Evolutionary conservation across 345 rosid genomes (phyloP), one percentile per base, ranked within the genome.

Genomic region (Barbarea vulgaris): DNA sequence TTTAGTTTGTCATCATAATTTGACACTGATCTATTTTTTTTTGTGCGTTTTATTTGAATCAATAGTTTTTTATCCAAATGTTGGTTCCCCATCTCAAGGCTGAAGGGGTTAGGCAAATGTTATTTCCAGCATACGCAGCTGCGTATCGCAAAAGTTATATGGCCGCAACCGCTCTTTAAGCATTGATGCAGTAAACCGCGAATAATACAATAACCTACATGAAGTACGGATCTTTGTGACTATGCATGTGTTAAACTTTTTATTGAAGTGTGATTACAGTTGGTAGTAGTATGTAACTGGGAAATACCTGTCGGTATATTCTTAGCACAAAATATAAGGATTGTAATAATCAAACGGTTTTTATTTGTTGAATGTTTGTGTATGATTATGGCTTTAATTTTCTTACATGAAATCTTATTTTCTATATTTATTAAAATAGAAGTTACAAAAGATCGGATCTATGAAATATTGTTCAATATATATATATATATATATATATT

Each of bases 51-150:
- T n/a, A 42, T 56, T 58, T 44, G 50, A 65, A 57, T 24, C 17
- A 62, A 28, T 81, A 84, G 87, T n/a, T 77, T 55, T 69, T 84
- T 52, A 51, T 83, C 47, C 67, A 74, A 51, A 82, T 80, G 64
- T 70, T 84, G 72, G 54, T 71, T 59, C 79, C 81, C 7, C 80
- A 78, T 78, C 73, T 82, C 57, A 82, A 76, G 62, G 83, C 73
- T 2, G 87, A 82, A 61, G 87, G 85, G 13, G 74, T 82, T 68
- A 76, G 76, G 62, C 81, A 80, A 65, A 84, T 78, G 81, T 70
- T 84, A 24, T 80, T 77, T 72, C 84, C 84, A 5, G 42, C 69
- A 15, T 48, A 33, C 42, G 75, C 80, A 67, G 69, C 74, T 2
- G 47, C 44, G 1, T 75, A 75, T 60, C 79, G 48, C 18, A 52